Evolutionary conservation across 768 basidiomycete species (phyloP).

Genomic region (Nidularia pulvinata): DNA sequence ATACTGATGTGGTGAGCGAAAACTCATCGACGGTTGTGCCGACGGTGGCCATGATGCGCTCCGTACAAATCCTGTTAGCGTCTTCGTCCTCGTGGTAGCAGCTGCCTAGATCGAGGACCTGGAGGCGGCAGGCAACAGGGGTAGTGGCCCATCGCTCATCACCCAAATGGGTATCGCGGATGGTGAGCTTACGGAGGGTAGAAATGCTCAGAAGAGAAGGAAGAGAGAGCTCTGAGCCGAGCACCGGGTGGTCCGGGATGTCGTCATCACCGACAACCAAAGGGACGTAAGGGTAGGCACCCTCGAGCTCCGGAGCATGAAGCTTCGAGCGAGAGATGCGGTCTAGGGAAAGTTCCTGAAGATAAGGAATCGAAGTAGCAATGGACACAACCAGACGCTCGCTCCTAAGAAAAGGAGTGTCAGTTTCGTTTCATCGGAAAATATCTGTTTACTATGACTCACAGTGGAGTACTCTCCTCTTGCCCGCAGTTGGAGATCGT

Average conservation of each 20-base stretch:
- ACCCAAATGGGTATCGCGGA: slow-evolving; percentile 74
- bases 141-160: slow-evolving; percentile 55
- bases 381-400: slow-evolving; percentile 72
- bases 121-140: slow-evolving; percentile 48
- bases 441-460: slow-evolving; percentile 14
- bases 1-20: slow-evolving; percentile 47
- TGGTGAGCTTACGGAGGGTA: slow-evolving; percentile 57
- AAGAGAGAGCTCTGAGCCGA: slow-evolving; percentile 58
- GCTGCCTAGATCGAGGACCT: slow-evolving; percentile 57
- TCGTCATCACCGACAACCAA: slow-evolving; percentile 61
- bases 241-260: slow-evolving; percentile 51
- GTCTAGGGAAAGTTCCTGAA: slow-evolving; percentile 57
- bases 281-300: slow-evolving; percentile 56
- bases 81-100: slow-evolving; percentile 54
- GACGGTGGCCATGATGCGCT: slow-evolving; percentile 61
- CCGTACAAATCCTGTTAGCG: slow-evolving; percentile 52
- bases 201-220: slow-evolving; percentile 68
- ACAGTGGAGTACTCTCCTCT: slow-evolving; percentile 43
- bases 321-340: slow-evolving; percentile 65
- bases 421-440: slow-evolving; percentile 7
- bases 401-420: slow-evolving; percentile 37
- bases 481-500: slow-evolving; percentile 45
- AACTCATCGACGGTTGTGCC: slow-evolving; percentile 55
- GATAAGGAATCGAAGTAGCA: slow-evolving; percentile 54
- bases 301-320: slow-evolving; percentile 61